Evolutionary conservation across 2,329 filamentous ascomycete species (phyloP), one percentile per base, ranked within the genome.

Genomic region (Zymoseptoria tritici): DNA sequence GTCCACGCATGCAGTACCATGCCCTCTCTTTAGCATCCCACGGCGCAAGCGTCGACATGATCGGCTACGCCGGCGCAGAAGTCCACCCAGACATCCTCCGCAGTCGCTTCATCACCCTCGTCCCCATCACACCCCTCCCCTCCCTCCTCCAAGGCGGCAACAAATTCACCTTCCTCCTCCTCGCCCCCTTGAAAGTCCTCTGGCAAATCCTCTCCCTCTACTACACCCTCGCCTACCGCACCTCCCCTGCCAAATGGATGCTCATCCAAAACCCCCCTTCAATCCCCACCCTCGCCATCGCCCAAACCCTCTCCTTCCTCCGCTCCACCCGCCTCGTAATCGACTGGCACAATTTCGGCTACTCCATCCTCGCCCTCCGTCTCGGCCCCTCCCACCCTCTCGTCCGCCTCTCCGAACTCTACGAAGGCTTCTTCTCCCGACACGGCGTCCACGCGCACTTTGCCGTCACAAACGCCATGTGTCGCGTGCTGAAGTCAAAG

Each of bases 321-420:
- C 87, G 94, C 55, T 87, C 90, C 67, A 96, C 90, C 49, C 84
- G 84, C 59, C 82, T 99, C 3, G 81, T 97, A 62, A 89, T 97
- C 58, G 94, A 99, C 78, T 99, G 94, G 94, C 94, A 99, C 79
- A 99, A 99, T 76, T 97, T 97, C 75, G 94, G 93, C 67, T 96
- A 93, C 81, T 93, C 91, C 8, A 96, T 99, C 67, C 84, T 99
- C 3, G 89, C 82, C 1, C 74, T 88, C 54, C 87, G 86, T 62
- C 77, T 88, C 1, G 83, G 85, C 0, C 64, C 76, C 1, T 74
- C 71, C 5, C 90, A 95, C 70, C 88, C 87, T 0, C 82, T 97
- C n/a, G 91, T 97, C 8, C 80, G 77, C 26, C 71, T 95, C 8
- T 89, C 93, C 22, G 85, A 85, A 64, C 80, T 81, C 70, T 97